Conservation (phyloP, 768 basidiomycete species). For the Lenzites betulinus region DNA sequence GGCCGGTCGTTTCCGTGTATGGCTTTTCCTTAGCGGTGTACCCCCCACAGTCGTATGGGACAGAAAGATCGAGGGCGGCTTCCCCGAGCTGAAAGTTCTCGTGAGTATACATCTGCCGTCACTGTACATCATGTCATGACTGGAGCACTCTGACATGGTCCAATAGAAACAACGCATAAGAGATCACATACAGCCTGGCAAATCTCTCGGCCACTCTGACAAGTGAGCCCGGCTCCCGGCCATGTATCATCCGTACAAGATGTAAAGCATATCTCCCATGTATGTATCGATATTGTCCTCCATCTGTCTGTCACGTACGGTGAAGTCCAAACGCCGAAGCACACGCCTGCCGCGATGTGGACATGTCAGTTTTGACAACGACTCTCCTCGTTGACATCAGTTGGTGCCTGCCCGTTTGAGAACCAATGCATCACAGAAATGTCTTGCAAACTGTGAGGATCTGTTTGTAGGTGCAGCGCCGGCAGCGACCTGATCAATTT, state of each 20-base stretch:
- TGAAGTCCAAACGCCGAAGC: background rate
- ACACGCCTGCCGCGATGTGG: too few relatives aligned
- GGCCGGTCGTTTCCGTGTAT: conserved; percentile 88
- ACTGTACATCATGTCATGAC: background rate
- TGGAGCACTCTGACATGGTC: background rate
- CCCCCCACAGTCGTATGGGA: conserved; percentile 75
- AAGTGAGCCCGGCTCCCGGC: conserved; percentile 27
- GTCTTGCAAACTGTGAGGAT: background rate
- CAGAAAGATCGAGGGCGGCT: conserved; percentile 86
- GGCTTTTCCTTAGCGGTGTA: conserved; percentile 56
- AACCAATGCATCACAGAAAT: background rate
- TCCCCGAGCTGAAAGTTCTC: conserved; percentile 86
- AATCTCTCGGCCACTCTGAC: conserved; percentile 89
- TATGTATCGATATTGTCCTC: background rate
- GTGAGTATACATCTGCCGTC: conserved; percentile 46
- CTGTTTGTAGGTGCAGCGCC: background rate
- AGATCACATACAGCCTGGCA: conserved; percentile 78
- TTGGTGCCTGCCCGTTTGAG: background rate
- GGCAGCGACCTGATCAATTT: background rate
- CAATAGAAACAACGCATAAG: conserved; percentile 86
- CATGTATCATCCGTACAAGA: background rate
- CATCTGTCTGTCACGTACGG: background rate
- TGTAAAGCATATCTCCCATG: background rate
- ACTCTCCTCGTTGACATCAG: background rate
- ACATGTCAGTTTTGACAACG: too few relatives aligned